Evolutionary conservation across 83 land plant genomes (phyloP).

Genomic region (Picea engelmannii): DNA sequence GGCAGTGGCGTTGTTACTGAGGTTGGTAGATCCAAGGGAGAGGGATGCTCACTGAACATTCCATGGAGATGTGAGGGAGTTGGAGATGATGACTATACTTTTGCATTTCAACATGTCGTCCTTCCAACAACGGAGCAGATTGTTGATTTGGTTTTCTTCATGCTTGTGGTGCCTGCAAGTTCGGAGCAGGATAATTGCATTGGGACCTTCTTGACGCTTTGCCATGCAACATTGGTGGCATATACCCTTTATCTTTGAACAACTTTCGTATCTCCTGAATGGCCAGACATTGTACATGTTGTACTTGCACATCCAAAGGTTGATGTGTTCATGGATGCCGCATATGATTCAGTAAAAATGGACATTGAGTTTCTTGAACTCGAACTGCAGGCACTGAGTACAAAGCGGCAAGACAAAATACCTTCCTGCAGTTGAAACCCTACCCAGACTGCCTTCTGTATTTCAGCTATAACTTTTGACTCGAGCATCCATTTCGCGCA

Average conservation of each 20-base stretch:
- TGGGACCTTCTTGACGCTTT: slow-evolving; percentile 15
- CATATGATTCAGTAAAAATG: slow-evolving; percentile 64
- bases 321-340: slow-evolving; percentile 80
- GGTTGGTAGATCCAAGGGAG: too few relatives aligned
- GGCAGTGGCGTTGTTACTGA: too few relatives aligned
- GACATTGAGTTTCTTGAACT: slow-evolving; percentile 53
- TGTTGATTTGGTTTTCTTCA: slow-evolving; percentile 71
- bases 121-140: slow-evolving; percentile 68
- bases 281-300: slow-evolving; percentile 55
- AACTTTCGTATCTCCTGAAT: slow-evolving; percentile 43
- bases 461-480: too few relatives aligned
- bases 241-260: slow-evolving; percentile 40
- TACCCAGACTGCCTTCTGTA: too few relatives aligned
- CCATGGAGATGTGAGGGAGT: too few relatives aligned
- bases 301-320: slow-evolving; percentile 75
- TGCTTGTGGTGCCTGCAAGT: slow-evolving; percentile 60
- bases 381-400: slow-evolving; percentile 38
- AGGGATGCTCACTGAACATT: too few relatives aligned
- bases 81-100: too few relatives aligned
- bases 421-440: too few relatives aligned
- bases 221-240: slow-evolving; percentile 41
- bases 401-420: neutral
- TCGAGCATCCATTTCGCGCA: too few relatives aligned
- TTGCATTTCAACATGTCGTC: too few relatives aligned
- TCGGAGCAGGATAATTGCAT: slow-evolving; percentile 33